A percentile compares a stretch with the other conserved stretches of the same genome.
phyloP scores from a whole-genome alignment of 83 land plant species.

The Picea mariana region DNA sequence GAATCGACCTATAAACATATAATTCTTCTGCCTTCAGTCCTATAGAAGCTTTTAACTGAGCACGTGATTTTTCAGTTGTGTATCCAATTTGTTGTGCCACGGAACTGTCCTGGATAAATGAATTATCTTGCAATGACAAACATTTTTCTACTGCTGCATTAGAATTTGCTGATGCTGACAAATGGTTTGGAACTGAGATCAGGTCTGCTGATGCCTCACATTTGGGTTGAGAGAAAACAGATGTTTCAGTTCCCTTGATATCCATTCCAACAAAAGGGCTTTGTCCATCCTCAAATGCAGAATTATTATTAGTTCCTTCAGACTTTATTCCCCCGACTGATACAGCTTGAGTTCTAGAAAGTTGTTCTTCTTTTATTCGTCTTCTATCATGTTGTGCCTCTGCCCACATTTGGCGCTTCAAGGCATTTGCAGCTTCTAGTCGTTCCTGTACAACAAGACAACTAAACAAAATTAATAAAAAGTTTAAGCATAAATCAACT shows the following conservation, averaged over 20 bases:
- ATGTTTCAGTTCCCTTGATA: slow-evolving; percentile 25
- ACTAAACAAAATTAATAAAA: background rate
- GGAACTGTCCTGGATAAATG: slow-evolving; percentile 24
- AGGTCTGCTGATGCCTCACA: slow-evolving; percentile 25
- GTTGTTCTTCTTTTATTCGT: slow-evolving; percentile 81
- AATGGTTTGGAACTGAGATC: slow-evolving; percentile 15
- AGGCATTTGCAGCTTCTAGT: slow-evolving; percentile 86
- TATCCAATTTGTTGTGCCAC: slow-evolving; percentile 44
- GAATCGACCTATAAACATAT: slow-evolving; percentile 90
- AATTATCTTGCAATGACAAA: slow-evolving; percentile 20
- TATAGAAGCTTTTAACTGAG: slow-evolving; percentile 83
- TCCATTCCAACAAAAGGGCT: slow-evolving; percentile 38
- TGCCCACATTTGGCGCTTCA: slow-evolving; percentile 98
- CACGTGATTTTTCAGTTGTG: slow-evolving; percentile 82
- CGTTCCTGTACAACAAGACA: slow-evolving; percentile 65
- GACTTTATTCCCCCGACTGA: slow-evolving; percentile 34
- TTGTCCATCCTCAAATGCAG: slow-evolving; percentile 35
- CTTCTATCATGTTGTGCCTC: slow-evolving; percentile 92
- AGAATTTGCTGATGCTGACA: background rate
- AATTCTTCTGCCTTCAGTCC: slow-evolving; percentile 90
- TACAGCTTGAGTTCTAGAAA: slow-evolving; percentile 36
- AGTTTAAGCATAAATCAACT: background rate
- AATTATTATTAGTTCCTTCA: slow-evolving; percentile 40
- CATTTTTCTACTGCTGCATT: slow-evolving; percentile 21
- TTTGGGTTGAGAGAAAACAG: slow-evolving; percentile 18